These are phyloP conservation scores for Jasminum sambac DNA, from an alignment of 257 asterid species.

Conservation along the genomic window DNA sequence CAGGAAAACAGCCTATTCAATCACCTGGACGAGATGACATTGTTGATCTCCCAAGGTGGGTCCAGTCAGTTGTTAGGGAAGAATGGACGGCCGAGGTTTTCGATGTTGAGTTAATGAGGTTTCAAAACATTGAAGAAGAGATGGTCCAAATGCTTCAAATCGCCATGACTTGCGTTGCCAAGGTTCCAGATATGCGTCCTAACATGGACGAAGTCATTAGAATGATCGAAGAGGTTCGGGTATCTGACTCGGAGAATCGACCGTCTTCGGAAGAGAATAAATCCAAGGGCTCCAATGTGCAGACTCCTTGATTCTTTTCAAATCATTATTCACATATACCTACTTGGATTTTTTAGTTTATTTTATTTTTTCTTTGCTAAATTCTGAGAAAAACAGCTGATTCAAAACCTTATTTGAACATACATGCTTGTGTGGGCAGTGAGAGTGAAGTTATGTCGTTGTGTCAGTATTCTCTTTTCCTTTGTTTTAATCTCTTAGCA, in stretches of 20 bases:
- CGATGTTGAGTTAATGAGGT: constrained; percentile 37
- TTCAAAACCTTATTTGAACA: constrained; percentile 18
- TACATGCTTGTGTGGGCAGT: constrained; percentile 14
- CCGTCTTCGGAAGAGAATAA: constrained; percentile 75
- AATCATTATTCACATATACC: constrained; percentile 13
- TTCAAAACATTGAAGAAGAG: constrained; percentile 37
- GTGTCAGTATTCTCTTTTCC: no score
- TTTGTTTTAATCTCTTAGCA: no score
- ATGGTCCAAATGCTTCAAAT: constrained; percentile 45
- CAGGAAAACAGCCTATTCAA: constrained; percentile 39
- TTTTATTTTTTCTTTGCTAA: constrained; percentile 22
- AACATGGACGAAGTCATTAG: constrained; percentile 36
- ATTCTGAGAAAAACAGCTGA: constrained; percentile 19
- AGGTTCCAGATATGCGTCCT: constrained; percentile 35
- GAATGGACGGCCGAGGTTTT: constrained; percentile 44
- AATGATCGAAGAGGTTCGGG: constrained; percentile 36
- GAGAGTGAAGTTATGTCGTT: no score
- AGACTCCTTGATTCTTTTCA: constrained; percentile 46
- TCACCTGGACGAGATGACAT: constrained; percentile 34
- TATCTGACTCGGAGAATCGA: constrained; percentile 75
- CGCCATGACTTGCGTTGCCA: constrained; percentile 37
- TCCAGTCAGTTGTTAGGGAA: constrained; percentile 39
- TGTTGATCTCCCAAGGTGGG: constrained; percentile 47
- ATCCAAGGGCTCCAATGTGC: constrained; percentile 68
- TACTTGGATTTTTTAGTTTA: neutral